Evolutionary conservation across 192 early-diverging fungal genomes (phyloP), one percentile per base, ranked within the genome.

Genomic region (Coemansia asiatica): DNA sequence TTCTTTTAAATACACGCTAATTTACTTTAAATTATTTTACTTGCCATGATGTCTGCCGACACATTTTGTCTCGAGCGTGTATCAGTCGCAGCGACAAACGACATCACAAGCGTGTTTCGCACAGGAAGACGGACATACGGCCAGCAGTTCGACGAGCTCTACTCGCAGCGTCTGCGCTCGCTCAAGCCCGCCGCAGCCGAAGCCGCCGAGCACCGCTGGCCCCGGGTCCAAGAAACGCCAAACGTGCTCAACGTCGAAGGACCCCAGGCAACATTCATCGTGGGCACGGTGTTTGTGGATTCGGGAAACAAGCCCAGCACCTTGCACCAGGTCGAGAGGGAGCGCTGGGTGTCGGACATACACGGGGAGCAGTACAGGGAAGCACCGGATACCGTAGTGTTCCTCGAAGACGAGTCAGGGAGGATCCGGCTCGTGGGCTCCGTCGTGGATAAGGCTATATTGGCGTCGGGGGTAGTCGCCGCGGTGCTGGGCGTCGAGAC

Each of bases 381-480:
- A 18, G 89, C 85, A 1, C 69, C 74, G 0, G 90, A 92, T 62
- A 72, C 67, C 18, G 69, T 28, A 9, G 51, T 91, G 21, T 78
- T 84, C 23, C 67, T 97, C 49, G 96, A 98, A 71, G 96, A 98
- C 74, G 95, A 97, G 64, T 95, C 93, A 4, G 95, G 95, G 13
- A 84, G 96, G 27, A 84, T 98, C 16, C 84, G 84, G 31, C 76
- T 98, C 18, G 80, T 79, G 18, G 95, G 95, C 13, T 40, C 67
- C 2, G 63, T 76, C 27, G 33, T 97, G 16, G 68, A 81, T 18
- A 54, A 59, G 29, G 76, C 82, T 12, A 61, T 75, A 18, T 71
- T 95, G 19, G 89, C 93, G 10, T 95, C 96, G 1, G 95, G 95
- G 9, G 74, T 89, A 13, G 82, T 98, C 7, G 83, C 90, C 25